Conservation (phyloP, 805 yeast species). For the Starmerella kuoi region DNA sequence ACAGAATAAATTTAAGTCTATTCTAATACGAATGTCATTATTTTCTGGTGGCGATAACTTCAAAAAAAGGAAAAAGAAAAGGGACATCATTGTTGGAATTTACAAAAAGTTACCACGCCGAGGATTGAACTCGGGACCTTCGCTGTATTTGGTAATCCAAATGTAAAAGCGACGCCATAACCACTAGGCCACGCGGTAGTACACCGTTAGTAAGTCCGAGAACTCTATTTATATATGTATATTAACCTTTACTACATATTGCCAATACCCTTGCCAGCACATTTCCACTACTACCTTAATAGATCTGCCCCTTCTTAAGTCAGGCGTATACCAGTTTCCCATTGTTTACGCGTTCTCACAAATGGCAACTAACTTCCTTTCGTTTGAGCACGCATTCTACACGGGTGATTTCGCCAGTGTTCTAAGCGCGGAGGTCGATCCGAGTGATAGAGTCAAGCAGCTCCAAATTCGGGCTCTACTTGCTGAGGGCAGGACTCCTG, state of each 20-base stretch:
- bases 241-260: not conserved
- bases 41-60: too few species aligned
- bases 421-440: conserved; percentile 22
- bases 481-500: conserved; percentile 27
- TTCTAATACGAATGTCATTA: too few species aligned
- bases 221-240: not conserved
- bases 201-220: not conserved
- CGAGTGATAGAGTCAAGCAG: conserved; percentile 25
- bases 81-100: too few species aligned
- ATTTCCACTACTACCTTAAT: not conserved
- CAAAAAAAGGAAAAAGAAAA: too few species aligned
- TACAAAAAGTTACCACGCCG: conserved; percentile 20
- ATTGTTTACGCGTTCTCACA: too few species aligned
- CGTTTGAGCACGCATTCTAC: conserved; percentile 32
- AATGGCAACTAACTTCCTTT: conserved; percentile 26
- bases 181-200: conserved; percentile 23
- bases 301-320: too few species aligned
- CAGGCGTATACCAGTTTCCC: too few species aligned
- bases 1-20: too few species aligned
- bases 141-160: conserved; percentile 14
- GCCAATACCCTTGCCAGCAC: not conserved
- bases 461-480: conserved; percentile 31
- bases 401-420: conserved; percentile 32
- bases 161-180: conserved; percentile 24
- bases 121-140: conserved; percentile 26